These are phyloP conservation scores for Colletotrichum sp. DNA, from an alignment of 2,329 filamentous ascomycete genomes.

Conservation along the genomic window DNA sequence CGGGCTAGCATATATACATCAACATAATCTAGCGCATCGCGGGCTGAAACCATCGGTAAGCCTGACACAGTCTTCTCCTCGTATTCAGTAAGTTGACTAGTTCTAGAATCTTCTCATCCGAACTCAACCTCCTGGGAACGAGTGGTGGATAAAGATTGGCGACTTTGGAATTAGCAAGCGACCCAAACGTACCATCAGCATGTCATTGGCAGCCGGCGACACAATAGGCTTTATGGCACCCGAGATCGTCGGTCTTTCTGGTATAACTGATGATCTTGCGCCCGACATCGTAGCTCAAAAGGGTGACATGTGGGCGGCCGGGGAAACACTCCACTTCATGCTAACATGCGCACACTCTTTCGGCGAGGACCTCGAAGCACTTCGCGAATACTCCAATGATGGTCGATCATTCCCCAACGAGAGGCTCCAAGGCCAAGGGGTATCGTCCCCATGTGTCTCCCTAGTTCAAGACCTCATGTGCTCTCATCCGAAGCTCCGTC, in stretches of 20 bases:
- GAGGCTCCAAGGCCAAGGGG: background rate
- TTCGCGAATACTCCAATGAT: background rate
- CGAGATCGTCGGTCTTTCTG: background rate
- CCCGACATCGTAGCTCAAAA: background rate
- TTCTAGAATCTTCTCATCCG: background rate
- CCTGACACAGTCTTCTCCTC: background rate
- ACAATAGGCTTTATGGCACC: background rate
- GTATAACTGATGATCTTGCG: background rate
- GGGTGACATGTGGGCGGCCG: background rate
- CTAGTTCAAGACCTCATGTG: background rate
- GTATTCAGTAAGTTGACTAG: background rate
- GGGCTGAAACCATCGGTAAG: background rate
- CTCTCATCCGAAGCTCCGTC: background rate
- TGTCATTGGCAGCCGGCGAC: background rate
- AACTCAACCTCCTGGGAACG: background rate
- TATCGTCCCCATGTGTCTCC: background rate
- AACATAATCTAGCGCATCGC: background rate
- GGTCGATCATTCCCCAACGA: background rate
- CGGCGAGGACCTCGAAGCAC: background rate
- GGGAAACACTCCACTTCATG: background rate
- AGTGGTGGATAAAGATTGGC: slow-evolving; percentile 4
- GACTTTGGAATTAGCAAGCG: slow-evolving; percentile 3
- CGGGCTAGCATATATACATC: background rate
- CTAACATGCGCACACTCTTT: background rate
- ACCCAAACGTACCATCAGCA: background rate